phyloP scores from a whole-genome alignment of 2,329 filamentous ascomycete genomes.

The Anthostomella pinea region DNA sequence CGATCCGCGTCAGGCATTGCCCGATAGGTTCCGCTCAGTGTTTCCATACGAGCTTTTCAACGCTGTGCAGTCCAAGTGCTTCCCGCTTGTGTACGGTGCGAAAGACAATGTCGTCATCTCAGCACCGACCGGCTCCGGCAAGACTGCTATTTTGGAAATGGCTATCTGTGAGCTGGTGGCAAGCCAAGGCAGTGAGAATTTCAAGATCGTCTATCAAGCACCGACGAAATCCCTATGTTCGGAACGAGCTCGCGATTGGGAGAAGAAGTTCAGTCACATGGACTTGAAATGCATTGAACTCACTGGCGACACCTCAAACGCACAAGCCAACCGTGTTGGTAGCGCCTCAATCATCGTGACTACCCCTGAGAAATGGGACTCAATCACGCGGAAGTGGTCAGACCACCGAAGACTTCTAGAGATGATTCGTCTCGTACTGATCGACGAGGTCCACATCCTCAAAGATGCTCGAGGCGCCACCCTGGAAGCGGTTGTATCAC shows the following conservation, averaged over 20 bases:
- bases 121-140: conserved; percentile 81
- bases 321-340: conserved; percentile 66
- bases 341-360: conserved; percentile 80
- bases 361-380: conserved; percentile 90
- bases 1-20: conserved; percentile 50
- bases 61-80: conserved; percentile 78
- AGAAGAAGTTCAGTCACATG: conserved; percentile 66
- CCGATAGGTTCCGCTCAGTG: conserved; percentile 65
- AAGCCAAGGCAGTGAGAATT: conserved; percentile 53
- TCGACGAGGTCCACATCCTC: conserved; percentile 85
- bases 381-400: conserved; percentile 81
- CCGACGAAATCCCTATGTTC: conserved; percentile 81
- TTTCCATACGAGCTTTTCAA: conserved; percentile 79
- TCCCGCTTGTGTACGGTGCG: conserved; percentile 60
- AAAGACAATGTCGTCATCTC: conserved; percentile 77
- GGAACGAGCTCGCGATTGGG: conserved; percentile 75
- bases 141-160: conserved; percentile 78
- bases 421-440: conserved; percentile 75
- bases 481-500: conserved; percentile 78
- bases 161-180: conserved; percentile 72
- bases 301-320: conserved; percentile 74
- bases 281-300: conserved; percentile 71
- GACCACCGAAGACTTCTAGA: conserved; percentile 74
- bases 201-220: conserved; percentile 82
- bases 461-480: conserved; percentile 78